A percentile compares a stretch with the other conserved stretches of the same genome.
These are phyloP conservation scores for Heliamphora pulchella DNA, from an alignment of 179 eudicot genomes.

Conservation along the genomic window DNA sequence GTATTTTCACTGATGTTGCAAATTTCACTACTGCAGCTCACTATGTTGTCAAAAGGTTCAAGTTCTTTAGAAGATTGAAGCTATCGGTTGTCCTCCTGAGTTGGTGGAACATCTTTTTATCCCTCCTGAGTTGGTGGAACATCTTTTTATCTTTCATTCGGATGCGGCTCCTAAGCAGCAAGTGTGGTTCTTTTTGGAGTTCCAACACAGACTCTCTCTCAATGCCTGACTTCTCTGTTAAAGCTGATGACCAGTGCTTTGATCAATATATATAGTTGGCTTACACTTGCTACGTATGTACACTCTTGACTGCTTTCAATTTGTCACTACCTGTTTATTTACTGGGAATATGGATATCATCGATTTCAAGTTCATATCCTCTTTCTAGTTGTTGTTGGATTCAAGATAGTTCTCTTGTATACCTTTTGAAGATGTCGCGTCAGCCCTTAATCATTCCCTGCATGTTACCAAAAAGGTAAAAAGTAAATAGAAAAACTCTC, in stretches of 20 bases:
- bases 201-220: too few relatives aligned
- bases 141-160: neutral
- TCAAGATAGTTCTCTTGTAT: neutral
- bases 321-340: neutral
- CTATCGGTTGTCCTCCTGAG: neutral
- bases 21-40: constrained; percentile 5
- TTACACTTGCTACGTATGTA: neutral
- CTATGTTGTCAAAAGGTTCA: neutral
- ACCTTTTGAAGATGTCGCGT: neutral
- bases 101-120: neutral
- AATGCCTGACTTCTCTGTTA: too few relatives aligned
- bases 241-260: too few relatives aligned
- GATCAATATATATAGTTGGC: neutral
- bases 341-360: neutral
- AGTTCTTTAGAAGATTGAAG: constrained; percentile 8
- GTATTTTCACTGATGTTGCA: neutral
- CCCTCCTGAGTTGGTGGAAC: too few relatives aligned
- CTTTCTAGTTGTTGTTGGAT: neutral
- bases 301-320: neutral
- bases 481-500: neutral
- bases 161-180: neutral
- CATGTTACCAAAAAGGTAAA: too few relatives aligned
- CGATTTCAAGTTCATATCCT: too few relatives aligned
- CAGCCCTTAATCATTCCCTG: neutral
- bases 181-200: neutral